A percentile compares a stretch with the other conserved stretches of the same genome.
These are phyloP conservation scores for Fraxinus angustifolia DNA, from an alignment of 305 asterid genomes.

Conservation along the genomic window DNA sequence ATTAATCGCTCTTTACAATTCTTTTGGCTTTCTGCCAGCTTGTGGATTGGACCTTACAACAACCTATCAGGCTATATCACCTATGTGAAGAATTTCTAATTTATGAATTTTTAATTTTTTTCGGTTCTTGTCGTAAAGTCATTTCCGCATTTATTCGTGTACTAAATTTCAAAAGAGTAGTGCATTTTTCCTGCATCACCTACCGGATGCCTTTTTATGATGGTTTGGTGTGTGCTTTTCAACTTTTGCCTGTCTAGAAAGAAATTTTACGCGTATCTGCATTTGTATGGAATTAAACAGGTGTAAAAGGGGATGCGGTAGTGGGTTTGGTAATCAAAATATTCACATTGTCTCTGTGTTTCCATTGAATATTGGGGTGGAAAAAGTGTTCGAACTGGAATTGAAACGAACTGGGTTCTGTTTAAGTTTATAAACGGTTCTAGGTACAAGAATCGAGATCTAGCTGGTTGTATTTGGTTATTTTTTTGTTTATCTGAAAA, in stretches of 20 bases:
- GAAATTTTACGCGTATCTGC: neutral
- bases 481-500: neutral
- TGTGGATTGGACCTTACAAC: neutral
- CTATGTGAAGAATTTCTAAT: neutral
- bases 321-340: neutral
- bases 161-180: neutral
- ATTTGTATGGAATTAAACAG: neutral
- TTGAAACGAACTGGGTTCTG: neutral
- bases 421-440: neutral
- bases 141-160: neutral
- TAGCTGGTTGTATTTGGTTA: neutral
- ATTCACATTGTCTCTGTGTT: neutral
- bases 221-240: neutral
- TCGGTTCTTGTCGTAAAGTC: neutral
- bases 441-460: neutral
- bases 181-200: neutral
- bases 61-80: neutral
- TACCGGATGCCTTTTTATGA: neutral
- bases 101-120: neutral
- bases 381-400: neutral
- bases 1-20: neutral
- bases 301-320: neutral
- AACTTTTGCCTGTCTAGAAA: neutral
- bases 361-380: neutral
- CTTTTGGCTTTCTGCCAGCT: conserved; percentile 3